Base-by-base conservation (phyloP, 208 protist genomes). In the Acanthamoeba royreba region DNA sequence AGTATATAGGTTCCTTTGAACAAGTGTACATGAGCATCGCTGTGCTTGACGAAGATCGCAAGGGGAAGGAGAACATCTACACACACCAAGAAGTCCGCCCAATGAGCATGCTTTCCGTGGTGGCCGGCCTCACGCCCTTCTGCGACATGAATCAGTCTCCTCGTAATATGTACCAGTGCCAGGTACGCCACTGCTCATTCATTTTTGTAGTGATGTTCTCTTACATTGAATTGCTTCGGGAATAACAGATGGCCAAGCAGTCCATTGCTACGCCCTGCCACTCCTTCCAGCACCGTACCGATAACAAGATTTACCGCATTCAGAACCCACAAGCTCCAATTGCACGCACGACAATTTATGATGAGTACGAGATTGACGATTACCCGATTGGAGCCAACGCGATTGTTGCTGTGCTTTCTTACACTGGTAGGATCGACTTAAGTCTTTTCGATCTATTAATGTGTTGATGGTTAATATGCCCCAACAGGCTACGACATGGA, bases 101-200 rank as follows among this genome's bases (percentile, higher is more conserved):
- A 33, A 98, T 96, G 92, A 98, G 98, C 94, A 98, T 99, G 94
- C 97, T 99, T 81, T 99, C 97, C 31, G 92, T 99, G 49, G 98
- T 99, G 66, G 99, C 99, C 15, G 97, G 97, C 74, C 97, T 99
- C 0, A 99, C 99, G 42, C 99, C 99, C 58, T 99, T 99, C 96
- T 99, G 99, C 72, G 99, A 99, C 96, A 98, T 99, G 97, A 99
- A 99, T 97, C 99, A 99, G 97, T 99, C 97, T n/a, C 99, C 99
- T 47, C 97, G 99, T 83, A 99, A 99, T 96, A 99, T 99, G 96
- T 99, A 99, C 96, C 99, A 99, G 97, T 99, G 99, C 96, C 95
- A 94, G 66, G 77, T 89, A 85, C 25, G 11, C 33, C 79, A 35
- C 47, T 66, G 11, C n/a, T 88, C 47, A 63, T 58, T 88, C 33